phyloP scores from a whole-genome alignment of 352 stramenopile species.

The Elongisporangium anandrum region DNA sequence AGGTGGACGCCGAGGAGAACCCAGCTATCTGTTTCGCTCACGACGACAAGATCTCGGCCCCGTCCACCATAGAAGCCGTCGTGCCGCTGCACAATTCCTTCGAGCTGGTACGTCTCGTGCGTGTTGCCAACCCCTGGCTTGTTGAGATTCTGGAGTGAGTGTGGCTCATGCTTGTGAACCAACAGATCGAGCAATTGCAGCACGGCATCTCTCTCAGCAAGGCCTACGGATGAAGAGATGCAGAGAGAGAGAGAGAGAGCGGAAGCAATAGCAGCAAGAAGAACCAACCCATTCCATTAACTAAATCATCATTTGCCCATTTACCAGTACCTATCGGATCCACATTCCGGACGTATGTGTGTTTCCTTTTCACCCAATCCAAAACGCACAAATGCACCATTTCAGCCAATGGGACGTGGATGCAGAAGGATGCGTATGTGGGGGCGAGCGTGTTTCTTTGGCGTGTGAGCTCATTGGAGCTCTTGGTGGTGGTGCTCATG shows the following conservation, averaged over 20 bases:
- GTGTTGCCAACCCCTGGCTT: neutral
- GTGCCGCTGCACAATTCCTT: conserved; percentile 63
- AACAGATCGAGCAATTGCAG: conserved; percentile 44
- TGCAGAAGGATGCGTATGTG: neutral
- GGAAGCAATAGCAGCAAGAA: neutral
- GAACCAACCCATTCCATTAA: neutral
- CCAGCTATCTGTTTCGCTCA: conserved; percentile 22
- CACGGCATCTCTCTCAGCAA: conserved; percentile 52
- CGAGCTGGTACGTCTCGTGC: conserved; percentile 42
- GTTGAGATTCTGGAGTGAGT: neutral
- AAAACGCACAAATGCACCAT: neutral
- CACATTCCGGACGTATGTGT: neutral
- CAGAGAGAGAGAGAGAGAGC: neutral
- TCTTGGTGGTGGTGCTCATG: neutral
- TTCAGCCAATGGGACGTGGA: neutral
- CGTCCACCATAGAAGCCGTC: conserved; percentile 75
- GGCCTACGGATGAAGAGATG: conserved; percentile 20
- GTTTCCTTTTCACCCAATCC: neutral
- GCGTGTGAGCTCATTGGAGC: neutral
- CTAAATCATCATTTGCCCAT: neutral
- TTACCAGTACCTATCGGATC: neutral
- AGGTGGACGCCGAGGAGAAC: conserved; percentile 28
- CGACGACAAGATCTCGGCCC: conserved; percentile 55
- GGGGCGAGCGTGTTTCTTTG: neutral
- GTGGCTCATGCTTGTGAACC: conserved; percentile 1